Evolutionary conservation across 2,329 filamentous ascomycete species (phyloP), one percentile per base, ranked within the genome.

Genomic region (Phoma sp.): DNA sequence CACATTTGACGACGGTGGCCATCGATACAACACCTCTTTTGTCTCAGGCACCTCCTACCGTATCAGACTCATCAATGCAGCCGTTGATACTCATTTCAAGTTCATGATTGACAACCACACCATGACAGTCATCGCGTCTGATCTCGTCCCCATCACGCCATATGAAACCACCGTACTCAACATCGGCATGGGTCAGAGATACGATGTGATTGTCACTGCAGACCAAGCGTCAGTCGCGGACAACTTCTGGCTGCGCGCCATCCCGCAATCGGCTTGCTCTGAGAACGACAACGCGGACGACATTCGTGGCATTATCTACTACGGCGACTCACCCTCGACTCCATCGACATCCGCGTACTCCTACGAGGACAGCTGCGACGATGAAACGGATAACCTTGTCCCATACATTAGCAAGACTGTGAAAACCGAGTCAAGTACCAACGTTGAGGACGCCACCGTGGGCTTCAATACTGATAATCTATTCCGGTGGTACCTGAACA

Each of bases 21-120:
- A 55, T 21, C 71, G 73, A 32, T 79, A 74, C 65, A 72, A 74
- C 36, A 55, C 53, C 0, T 56, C 61, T 3, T 80, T 80, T 57
- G 61, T 67, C 3, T 65, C 69, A 4, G 76, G 75, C 19, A 79
- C 75, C 37, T 76, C 70, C 1, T 77, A 81, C 47, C 73, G 73
- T 3, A 65, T 80, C 6, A 71, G 78, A 5, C 58, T 81, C 7
- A 75, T 80, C 46, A 81, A 81, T 45, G 69, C 69, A 19, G 76
- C 75, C 6, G 72, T 77, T 19, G 76, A 76, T 44, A 74, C 71
- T 0, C 70, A 74, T n/a, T 73, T 72, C 61, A 77, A 77, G 48
- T 78, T 80, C 61, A 72, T 68, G 57, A 75, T 81, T 31, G 78
- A 81, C 54, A 74, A 74, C 35, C 77, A 80, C 62, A 76, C 65